Evolutionary conservation across 108 stramenopile species (phyloP), one percentile per base, ranked within the genome.

Genomic region (Halocafeteria seosinensis): DNA sequence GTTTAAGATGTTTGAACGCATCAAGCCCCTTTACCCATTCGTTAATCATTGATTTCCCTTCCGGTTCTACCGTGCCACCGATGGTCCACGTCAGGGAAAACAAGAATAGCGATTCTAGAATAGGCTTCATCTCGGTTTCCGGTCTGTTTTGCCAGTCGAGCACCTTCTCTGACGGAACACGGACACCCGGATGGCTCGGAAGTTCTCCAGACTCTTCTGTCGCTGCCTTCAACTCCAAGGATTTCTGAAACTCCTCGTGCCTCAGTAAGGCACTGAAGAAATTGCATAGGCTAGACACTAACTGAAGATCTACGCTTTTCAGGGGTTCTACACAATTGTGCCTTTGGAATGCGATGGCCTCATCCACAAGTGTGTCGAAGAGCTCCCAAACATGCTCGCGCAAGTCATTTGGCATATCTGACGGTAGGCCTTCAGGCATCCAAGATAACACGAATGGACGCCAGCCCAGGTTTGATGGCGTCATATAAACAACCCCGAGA

Each of bases 401-500:
- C 3, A 69, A 47, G 24, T 34, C n/a, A 4, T 30, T 72, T 3
- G 77, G 72, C 32, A 74, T 42, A n/a, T 33, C 38, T 34, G 62
- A 66, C 0, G 81, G 81, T 11, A 80, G 42, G 21, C 25, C 55
- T n/a, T 35, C 23, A 37, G 70, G 66, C 33, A 78, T 47, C 81
- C 81, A 82, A 25, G 76, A 62, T n/a, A 72, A 52, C 9, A 79
- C 71, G 42, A 78, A 33, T 42, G 81, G 76, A 37, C 62, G 52
- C 81, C 81, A 82, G 24, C 75, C 77, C 23, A 80, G 51, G 50
- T 78, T 74, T 29, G 72, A 75, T 33, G 77, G 75, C 55, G 80
- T 79, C 53, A 77, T 74, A 38, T 80, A 82, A 23, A 82, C 80
- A 79, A 82, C 81, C 11, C 81, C 81, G 8, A 82, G 79, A 13